These are phyloP conservation scores for Madurella mycetomatis DNA, from an alignment of 2,329 filamentous ascomycete species.

Conservation along the genomic window DNA sequence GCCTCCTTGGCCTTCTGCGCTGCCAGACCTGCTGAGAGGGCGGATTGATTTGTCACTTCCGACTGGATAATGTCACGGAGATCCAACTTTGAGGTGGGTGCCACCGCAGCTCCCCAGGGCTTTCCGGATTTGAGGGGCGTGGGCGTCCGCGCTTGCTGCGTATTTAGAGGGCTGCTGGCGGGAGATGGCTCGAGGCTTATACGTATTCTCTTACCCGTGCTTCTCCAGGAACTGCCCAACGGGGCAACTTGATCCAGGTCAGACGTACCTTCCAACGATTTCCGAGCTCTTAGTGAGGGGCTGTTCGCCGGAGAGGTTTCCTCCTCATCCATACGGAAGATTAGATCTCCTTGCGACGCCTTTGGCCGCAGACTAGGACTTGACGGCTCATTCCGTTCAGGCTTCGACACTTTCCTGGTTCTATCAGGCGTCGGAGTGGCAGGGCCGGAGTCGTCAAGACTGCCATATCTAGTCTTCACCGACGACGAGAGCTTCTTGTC, in stretches of 20 bases:
- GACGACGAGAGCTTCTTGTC: constrained; percentile 60
- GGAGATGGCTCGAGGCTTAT: constrained; percentile 8
- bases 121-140: constrained; percentile 28
- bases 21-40: constrained; percentile 50
- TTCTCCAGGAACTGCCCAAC: constrained; percentile 34
- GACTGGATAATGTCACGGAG: constrained; percentile 69
- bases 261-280: background rate
- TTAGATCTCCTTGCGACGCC: constrained; percentile 68
- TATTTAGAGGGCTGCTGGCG: background rate
- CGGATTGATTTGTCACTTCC: constrained; percentile 48
- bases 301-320: constrained; percentile 34
- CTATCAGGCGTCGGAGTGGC: constrained; percentile 41
- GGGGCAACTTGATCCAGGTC: constrained; percentile 31
- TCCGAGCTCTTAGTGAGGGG: constrained; percentile 17
- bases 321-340: constrained; percentile 93
- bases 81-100: constrained; percentile 62
- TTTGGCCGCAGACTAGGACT: constrained; percentile 67
- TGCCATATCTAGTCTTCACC: constrained; percentile 55
- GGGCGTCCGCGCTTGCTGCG: constrained; percentile 3
- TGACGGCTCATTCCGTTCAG: constrained; percentile 49
- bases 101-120: constrained; percentile 47
- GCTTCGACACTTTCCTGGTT: constrained; percentile 43
- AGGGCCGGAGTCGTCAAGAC: constrained; percentile 57
- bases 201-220: constrained; percentile 12
- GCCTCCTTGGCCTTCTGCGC: constrained; percentile 44